Evolutionary conservation across 768 basidiomycete species (phyloP).

Genomic region (Suillus luteus): DNA sequence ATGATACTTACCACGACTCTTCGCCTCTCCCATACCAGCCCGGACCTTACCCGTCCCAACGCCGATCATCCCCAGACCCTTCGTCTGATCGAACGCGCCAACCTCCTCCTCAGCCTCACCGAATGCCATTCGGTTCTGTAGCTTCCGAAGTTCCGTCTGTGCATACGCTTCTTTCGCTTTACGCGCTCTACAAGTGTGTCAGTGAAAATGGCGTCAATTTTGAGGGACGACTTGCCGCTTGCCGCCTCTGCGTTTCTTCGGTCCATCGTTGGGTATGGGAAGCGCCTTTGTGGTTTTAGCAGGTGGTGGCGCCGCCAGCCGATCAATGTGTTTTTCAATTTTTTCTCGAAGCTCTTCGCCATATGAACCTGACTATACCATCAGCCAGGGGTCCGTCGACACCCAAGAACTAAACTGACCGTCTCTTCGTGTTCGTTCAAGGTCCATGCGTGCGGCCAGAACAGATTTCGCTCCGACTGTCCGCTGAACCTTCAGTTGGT

Average conservation of each 20-base stretch:
- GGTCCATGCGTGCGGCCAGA: conserved; percentile 89
- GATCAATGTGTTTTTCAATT: conserved; percentile 90
- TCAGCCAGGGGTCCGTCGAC: conserved; percentile 9
- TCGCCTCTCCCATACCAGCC: conserved; percentile 83
- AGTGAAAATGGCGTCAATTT: neutral
- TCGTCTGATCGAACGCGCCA: conserved; percentile 96
- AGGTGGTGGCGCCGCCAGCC: conserved; percentile 91
- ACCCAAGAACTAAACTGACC: conserved; percentile 47
- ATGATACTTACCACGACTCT: conserved; percentile 75
- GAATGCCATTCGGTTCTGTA: conserved; percentile 96
- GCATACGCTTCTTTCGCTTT: conserved; percentile 99
- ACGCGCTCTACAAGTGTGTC: conserved; percentile 62
- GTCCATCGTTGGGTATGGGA: conserved; percentile 92
- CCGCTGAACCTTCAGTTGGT: conserved; percentile 88
- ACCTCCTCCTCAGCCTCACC: conserved; percentile 96
- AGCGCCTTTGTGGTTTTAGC: conserved; percentile 91
- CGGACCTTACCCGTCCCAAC: conserved; percentile 85
- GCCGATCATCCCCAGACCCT: conserved; percentile 97
- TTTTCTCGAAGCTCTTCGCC: conserved; percentile 81
- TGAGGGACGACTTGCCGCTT: conserved; percentile 62
- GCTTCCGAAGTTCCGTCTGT: conserved; percentile 93
- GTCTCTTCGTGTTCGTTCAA: conserved; percentile 81
- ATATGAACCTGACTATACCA: conserved; percentile 57
- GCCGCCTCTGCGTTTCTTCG: conserved; percentile 93
- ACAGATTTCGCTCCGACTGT: conserved; percentile 92